Percentiles rank a stretch among this genome's conserved stretches.
Conservation (phyloP, 768 basidiomycete species). For the Auricularia auricula-judae region DNA sequence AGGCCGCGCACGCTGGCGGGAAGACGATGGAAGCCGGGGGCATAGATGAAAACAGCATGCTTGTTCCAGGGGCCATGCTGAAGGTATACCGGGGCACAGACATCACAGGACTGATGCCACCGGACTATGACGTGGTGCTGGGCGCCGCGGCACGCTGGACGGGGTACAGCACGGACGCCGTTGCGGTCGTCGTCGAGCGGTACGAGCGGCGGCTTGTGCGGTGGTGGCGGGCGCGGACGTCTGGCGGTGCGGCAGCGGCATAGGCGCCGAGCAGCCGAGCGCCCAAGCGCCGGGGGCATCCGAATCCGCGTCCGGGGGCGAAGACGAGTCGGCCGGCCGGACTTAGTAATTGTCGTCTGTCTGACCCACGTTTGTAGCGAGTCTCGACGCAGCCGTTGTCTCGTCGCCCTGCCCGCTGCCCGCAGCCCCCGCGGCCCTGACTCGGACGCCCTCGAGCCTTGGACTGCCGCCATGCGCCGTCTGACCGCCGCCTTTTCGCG, state of each 20-base stretch:
- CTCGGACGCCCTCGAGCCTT: not conserved
- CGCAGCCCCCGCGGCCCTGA: no score
- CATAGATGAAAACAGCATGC: slow-evolving; percentile 8
- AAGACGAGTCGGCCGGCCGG: no score
- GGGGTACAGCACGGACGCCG: slow-evolving; percentile 40
- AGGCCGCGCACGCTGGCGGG: not conserved
- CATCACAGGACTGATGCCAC: slow-evolving; percentile 43
- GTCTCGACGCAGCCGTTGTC: no score
- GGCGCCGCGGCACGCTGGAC: slow-evolving; percentile 40
- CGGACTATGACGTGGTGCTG: slow-evolving; percentile 41
- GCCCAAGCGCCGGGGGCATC: no score
- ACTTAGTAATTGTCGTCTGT: no score
- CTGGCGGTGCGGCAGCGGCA: not conserved
- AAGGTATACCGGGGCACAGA: slow-evolving; percentile 61
- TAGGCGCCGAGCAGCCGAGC: no score
- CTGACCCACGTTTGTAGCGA: no score
- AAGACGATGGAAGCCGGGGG: slow-evolving; percentile 5
- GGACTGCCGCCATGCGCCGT: not conserved
- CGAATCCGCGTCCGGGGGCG: no score
- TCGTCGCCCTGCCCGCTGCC: no score
- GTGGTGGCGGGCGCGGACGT: slow-evolving; percentile 28
- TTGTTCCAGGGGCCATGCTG: slow-evolving; percentile 49
- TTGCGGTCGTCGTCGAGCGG: slow-evolving; percentile 46
- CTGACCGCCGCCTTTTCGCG: not conserved
- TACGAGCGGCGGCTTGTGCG: slow-evolving; percentile 53